phyloP scores from a whole-genome alignment of 2,329 filamentous ascomycete species.

The Pseudogymnoascus sp. region DNA sequence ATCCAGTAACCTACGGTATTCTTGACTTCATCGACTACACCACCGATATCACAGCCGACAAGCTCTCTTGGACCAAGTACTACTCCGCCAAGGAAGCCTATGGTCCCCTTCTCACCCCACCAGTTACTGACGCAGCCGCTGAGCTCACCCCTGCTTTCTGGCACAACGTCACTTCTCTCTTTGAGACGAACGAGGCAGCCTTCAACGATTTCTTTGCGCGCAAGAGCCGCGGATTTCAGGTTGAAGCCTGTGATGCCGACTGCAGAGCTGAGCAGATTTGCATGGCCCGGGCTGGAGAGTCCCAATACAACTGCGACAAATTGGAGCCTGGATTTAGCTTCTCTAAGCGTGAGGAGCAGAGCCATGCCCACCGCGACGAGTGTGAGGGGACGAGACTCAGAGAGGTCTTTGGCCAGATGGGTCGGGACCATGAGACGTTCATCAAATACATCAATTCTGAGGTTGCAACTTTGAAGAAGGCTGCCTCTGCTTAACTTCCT shows the following conservation, averaged over 20 bases:
- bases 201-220: slow-evolving; percentile 41
- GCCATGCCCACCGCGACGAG: not conserved
- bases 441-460: not conserved
- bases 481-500: not conserved
- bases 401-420: slow-evolving; percentile 3
- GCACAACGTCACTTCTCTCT: slow-evolving; percentile 45
- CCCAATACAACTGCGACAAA: slow-evolving; percentile 43
- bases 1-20: slow-evolving; percentile 27
- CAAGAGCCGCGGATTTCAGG: slow-evolving; percentile 37
- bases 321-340: slow-evolving; percentile 30
- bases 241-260: slow-evolving; percentile 33
- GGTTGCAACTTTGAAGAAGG: not conserved
- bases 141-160: slow-evolving; percentile 50
- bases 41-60: slow-evolving; percentile 20
- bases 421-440: not conserved
- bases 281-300: slow-evolving; percentile 41
- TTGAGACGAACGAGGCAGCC: slow-evolving; percentile 34
- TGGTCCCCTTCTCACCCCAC: slow-evolving; percentile 30
- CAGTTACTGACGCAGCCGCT: slow-evolving; percentile 29
- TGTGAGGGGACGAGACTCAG: slow-evolving; percentile 12
- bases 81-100: slow-evolving; percentile 28
- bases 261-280: slow-evolving; percentile 43
- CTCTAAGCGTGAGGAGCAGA: slow-evolving; percentile 24
- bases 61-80: slow-evolving; percentile 24
- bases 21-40: slow-evolving; percentile 27